Base-by-base conservation (phyloP, 176 grass and related monocot species). In the Avena sativa region DNA sequence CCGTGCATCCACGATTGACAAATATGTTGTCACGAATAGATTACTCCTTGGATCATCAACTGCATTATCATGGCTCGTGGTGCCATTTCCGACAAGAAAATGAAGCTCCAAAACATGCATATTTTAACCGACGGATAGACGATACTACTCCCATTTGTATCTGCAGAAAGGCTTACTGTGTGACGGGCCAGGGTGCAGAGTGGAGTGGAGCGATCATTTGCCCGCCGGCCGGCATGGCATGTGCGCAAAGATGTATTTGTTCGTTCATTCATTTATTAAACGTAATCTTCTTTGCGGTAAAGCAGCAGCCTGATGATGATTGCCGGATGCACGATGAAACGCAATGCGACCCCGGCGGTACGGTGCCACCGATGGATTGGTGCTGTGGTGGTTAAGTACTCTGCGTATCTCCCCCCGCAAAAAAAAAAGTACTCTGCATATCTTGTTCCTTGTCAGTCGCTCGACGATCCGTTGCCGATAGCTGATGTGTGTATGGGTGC, bases 281-380 rank as follows among this genome's bases (percentile, higher is more conserved):
- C 23, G 53, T 30, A 56, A 8, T 9, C 8, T 47, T 28, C 84
- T 86, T 86, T 15, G 88, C 16, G 78, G 79, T 64, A 62, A 90
- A 90, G 89, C 63, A 55, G 14, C 62, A 15, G 79, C 26, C 44
- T 78, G 61, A 90, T 86, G 73, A 90, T 90, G 32, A n/a, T n/a
- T n/a, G 32, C 32, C 32, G 88, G 44, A 8, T 21, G 59, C 40
- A 40, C 20, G 46, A 86, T 19, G 48, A 34, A 8, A 34, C 1
- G 23, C 63, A 30, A 16, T 3, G 63, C 63, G 62, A 65, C 1
- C 10, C 30, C 62, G 12, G 13, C 12, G 32, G 28, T 28, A 28
- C 28, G 28, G 25, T 68, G 86, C 32, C 74, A 62, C 43, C 16
- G 21, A 2, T 15, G 36, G 78, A 59, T 59, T 76, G 69, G 64